Evolutionary conservation across 2,329 filamentous ascomycete species (phyloP).

Genomic region (Fonsecaea pugnacius): DNA sequence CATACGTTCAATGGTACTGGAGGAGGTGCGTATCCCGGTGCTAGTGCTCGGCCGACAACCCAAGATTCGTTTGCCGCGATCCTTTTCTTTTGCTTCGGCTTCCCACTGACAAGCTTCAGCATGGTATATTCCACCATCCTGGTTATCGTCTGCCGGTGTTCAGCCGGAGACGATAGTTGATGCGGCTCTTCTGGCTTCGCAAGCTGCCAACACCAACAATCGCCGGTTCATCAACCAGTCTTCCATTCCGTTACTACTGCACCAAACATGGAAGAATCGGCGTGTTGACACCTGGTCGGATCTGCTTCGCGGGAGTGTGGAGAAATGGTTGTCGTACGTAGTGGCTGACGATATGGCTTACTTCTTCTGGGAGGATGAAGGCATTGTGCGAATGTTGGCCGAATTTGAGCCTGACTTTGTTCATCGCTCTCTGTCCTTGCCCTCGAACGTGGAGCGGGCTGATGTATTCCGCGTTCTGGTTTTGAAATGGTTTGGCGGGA

Average conservation of each 20-base stretch:
- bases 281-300: conserved; percentile 39
- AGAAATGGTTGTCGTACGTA: conserved; percentile 40
- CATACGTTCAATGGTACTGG: conserved; percentile 29
- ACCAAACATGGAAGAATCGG: conserved; percentile 43
- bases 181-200: conserved; percentile 39
- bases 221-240: conserved; percentile 36
- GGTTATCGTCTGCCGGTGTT: conserved; percentile 19
- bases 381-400: conserved; percentile 39
- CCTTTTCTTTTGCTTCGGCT: neutral
- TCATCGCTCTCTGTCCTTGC: conserved; percentile 34
- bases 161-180: conserved; percentile 38
- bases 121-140: conserved; percentile 30
- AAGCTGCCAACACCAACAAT: conserved; percentile 27
- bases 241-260: conserved; percentile 41
- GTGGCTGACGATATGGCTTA: conserved; percentile 40
- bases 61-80: neutral
- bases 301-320: conserved; percentile 37
- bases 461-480: conserved; percentile 44
- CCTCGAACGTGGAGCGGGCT: conserved; percentile 40
- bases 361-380: conserved; percentile 44
- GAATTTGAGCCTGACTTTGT: conserved; percentile 39
- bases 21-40: conserved; percentile 18
- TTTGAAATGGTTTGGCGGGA: conserved; percentile 38
- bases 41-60: neutral
- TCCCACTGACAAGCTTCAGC: conserved; percentile 15